Conservation (phyloP, 2,329 filamentous ascomycete genomes). For the Diplocarpon mali region DNA sequence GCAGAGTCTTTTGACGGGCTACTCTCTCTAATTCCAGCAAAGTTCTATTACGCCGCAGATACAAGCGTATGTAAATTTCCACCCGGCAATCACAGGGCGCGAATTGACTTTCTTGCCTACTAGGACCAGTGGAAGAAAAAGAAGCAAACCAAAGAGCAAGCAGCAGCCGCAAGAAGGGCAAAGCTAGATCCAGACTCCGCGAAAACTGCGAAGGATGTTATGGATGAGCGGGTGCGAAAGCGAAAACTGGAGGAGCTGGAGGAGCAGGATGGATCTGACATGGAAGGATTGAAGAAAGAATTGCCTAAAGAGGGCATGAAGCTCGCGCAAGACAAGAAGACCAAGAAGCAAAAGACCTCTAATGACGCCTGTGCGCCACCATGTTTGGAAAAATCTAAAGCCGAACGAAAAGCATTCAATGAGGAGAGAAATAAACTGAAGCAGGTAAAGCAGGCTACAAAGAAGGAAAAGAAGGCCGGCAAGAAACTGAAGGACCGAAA, state of each 20-base stretch:
- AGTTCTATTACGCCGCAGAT: slow-evolving; percentile 60
- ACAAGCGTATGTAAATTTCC: slow-evolving; percentile 46
- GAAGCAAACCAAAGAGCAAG: slow-evolving; percentile 90
- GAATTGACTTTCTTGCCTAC: slow-evolving; percentile 13
- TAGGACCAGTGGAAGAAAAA: slow-evolving; percentile 91
- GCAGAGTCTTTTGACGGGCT: slow-evolving; percentile 37
- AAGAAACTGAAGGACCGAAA: not conserved
- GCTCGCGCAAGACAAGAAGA: slow-evolving; percentile 30
- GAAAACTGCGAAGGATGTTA: slow-evolving; percentile 85
- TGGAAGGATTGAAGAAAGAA: slow-evolving; percentile 47
- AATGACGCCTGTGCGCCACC: slow-evolving; percentile 2
- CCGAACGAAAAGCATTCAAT: slow-evolving; percentile 5
- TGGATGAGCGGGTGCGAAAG: slow-evolving; percentile 77
- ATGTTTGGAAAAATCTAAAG: slow-evolving; percentile 28
- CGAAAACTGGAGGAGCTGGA: slow-evolving; percentile 62
- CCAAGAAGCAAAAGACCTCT: slow-evolving; percentile 44
- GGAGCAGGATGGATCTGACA: slow-evolving; percentile 29
- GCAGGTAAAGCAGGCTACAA: slow-evolving; percentile 30
- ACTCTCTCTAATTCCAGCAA: slow-evolving; percentile 59
- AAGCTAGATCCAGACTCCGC: slow-evolving; percentile 87
- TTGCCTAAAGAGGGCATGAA: slow-evolving; percentile 54
- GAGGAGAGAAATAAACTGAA: slow-evolving; percentile 23
- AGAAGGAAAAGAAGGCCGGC: slow-evolving; percentile 26
- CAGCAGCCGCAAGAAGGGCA: slow-evolving; percentile 67
- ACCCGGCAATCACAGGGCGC: not conserved